Percentiles rank a stretch among this genome's conserved stretches.
Evolutionary conservation across 345 rosid genomes (phyloP).

Genomic region (Melastoma malabathricum): DNA sequence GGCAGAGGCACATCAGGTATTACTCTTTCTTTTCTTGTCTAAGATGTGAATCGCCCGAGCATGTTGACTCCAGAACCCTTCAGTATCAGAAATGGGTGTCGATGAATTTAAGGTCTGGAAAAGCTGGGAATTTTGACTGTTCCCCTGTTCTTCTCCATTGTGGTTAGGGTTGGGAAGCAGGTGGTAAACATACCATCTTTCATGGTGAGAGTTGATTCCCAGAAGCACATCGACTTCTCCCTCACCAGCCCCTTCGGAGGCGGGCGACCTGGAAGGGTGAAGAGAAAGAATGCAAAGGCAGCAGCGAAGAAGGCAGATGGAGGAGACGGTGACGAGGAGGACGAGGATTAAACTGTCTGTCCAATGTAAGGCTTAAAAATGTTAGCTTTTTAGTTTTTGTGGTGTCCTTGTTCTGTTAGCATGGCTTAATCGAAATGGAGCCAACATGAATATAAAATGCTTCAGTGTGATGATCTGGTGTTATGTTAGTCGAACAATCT

Average conservation of each 20-base stretch:
- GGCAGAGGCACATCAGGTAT: constrained; percentile 44
- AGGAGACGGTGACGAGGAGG: constrained; percentile 37
- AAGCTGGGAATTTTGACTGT: too few species aligned
- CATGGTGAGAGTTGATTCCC: constrained; percentile 29
- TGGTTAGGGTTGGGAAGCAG: constrained; percentile 28
- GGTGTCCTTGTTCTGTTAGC: not conserved
- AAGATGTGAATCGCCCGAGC: too few species aligned
- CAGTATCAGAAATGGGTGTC: not conserved
- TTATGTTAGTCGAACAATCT: too few species aligned
- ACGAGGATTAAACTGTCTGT: constrained; percentile 14
- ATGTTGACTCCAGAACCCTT: not conserved
- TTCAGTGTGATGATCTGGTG: too few species aligned
- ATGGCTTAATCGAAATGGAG: too few species aligned
- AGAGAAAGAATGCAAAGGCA: constrained; percentile 32
- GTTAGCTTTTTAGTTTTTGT: not conserved
- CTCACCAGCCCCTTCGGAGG: constrained; percentile 27
- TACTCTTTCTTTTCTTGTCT: not conserved
- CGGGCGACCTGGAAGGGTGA: constrained; percentile 35
- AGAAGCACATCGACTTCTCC: constrained; percentile 31
- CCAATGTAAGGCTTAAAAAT: too few species aligned
- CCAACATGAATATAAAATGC: too few species aligned
- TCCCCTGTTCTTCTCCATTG: not conserved
- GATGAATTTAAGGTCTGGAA: not conserved
- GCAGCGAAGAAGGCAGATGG: constrained; percentile 31
- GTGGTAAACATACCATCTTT: constrained; percentile 33